A percentile compares a stretch with the other conserved stretches of the same genome.
Evolutionary conservation across 2,329 filamentous ascomycete genomes (phyloP).

Genomic region (Pleurostoma richardsiae): DNA sequence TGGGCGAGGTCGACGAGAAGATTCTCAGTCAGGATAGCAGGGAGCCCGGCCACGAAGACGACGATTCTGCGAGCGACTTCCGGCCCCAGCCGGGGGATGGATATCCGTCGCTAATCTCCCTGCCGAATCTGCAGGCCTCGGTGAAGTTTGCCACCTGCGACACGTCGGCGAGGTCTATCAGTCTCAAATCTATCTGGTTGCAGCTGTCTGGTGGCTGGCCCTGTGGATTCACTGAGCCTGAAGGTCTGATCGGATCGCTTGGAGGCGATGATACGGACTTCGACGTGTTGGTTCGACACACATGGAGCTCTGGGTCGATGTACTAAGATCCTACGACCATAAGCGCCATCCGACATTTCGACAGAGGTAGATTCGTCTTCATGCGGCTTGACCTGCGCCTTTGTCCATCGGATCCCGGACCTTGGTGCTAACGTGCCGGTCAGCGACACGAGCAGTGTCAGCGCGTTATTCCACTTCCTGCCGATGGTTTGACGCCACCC

Average conservation of each 20-base stretch:
- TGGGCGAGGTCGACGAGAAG: constrained; percentile 9
- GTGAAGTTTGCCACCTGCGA: constrained; percentile 10
- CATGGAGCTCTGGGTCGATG: background rate
- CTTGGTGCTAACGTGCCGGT: no score
- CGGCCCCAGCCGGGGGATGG: background rate
- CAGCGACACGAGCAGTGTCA: no score
- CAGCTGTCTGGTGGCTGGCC: constrained; percentile 8
- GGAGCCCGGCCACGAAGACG: background rate
- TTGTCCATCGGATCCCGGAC: no score
- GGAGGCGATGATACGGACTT: background rate
- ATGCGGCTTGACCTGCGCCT: no score
- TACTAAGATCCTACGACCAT: no score
- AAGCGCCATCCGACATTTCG: no score
- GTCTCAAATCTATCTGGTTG: constrained; percentile 6
- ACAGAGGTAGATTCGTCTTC: no score
- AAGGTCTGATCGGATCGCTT: background rate
- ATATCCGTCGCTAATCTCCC: background rate
- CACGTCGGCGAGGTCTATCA: constrained; percentile 9
- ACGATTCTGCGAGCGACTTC: background rate
- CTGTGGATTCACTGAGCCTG: background rate
- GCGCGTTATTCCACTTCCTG: no score
- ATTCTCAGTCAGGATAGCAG: background rate
- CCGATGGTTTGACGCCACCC: no score
- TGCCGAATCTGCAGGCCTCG: background rate
- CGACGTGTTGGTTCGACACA: background rate